Evolutionary conservation across 1,284 basidiomycete genomes (phyloP).

Genomic region (Ceratobasidium sp.): DNA sequence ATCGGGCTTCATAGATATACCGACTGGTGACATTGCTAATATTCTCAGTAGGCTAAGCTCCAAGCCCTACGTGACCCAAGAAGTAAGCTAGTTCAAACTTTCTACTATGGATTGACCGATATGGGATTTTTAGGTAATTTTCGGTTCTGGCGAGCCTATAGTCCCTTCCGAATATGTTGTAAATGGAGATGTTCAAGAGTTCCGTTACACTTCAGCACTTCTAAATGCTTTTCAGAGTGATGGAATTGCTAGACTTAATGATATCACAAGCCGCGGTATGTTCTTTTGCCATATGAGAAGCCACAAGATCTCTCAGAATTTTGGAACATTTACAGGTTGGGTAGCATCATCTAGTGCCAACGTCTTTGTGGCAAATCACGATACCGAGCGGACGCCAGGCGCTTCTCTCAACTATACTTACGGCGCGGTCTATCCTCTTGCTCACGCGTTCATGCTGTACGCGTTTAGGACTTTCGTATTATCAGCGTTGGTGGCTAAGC

Average conservation of each 20-base stretch:
- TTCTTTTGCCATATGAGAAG: not conserved
- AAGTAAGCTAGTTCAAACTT: constrained; percentile 44
- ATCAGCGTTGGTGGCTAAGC: constrained; percentile 1
- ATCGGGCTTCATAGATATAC: constrained; percentile 62
- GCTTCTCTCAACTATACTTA: constrained; percentile 70
- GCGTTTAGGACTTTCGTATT: constrained; percentile 57
- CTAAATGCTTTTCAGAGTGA: not conserved
- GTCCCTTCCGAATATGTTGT: constrained; percentile 1
- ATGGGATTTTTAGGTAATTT: constrained; percentile 8
- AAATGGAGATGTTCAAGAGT: constrained; percentile 8
- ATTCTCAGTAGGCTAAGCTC: constrained; percentile 64
- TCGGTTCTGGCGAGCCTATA: constrained; percentile 11
- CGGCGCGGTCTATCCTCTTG: constrained; percentile 70
- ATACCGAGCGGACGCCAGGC: constrained; percentile 69
- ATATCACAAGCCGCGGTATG: constrained; percentile 68
- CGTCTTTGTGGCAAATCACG: constrained; percentile 76
- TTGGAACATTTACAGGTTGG: constrained; percentile 63
- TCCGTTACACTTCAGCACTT: constrained; percentile 14
- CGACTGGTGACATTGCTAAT: constrained; percentile 66
- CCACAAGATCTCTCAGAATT: not conserved
- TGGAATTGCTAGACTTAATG: constrained; percentile 47
- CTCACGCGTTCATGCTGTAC: constrained; percentile 72
- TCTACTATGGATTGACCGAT: not conserved
- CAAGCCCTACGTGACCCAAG: constrained; percentile 51
- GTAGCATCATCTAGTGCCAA: constrained; percentile 68